These are phyloP conservation scores for Naganishia randhawae DNA, from an alignment of 768 basidiomycete genomes.

Conservation along the genomic window DNA sequence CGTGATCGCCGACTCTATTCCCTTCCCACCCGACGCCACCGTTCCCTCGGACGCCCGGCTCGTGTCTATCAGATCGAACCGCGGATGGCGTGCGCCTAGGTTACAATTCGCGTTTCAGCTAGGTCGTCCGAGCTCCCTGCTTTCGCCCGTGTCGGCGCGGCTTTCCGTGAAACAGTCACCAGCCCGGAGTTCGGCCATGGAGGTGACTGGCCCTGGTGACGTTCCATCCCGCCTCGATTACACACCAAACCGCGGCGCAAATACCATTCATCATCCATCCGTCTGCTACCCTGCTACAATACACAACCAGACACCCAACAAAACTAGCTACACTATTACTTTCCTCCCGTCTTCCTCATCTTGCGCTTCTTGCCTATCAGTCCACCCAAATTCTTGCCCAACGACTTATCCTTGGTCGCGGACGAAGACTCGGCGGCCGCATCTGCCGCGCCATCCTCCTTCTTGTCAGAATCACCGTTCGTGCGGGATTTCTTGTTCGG, in stretches of 20 bases:
- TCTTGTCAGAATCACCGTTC: conserved; percentile 36
- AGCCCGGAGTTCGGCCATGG: conserved; percentile 1
- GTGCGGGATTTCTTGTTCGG: conserved; percentile 12
- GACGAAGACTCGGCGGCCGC: conserved; percentile 6
- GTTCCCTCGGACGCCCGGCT: no score
- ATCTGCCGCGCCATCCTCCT: conserved; percentile 48
- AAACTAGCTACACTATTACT: no score
- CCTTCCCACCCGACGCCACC: no score
- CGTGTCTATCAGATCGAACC: no score
- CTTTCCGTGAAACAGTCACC: no score
- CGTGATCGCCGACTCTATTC: no score
- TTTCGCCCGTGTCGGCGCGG: no score
- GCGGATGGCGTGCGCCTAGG: no score
- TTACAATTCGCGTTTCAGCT: no score
- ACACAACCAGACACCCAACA: neutral
- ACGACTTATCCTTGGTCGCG: conserved; percentile 36
- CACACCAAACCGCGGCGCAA: neutral
- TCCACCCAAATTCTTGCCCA: conserved; percentile 56
- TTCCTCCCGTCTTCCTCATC: conserved; percentile 56
- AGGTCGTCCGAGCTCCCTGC: no score
- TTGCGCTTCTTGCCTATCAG: conserved; percentile 78
- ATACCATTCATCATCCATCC: neutral
- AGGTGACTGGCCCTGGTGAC: neutral
- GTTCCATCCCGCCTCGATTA: no score
- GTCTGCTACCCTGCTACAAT: neutral